These are phyloP conservation scores for Alternaria panax DNA, from an alignment of 2,329 filamentous ascomycete genomes.

Conservation along the genomic window DNA sequence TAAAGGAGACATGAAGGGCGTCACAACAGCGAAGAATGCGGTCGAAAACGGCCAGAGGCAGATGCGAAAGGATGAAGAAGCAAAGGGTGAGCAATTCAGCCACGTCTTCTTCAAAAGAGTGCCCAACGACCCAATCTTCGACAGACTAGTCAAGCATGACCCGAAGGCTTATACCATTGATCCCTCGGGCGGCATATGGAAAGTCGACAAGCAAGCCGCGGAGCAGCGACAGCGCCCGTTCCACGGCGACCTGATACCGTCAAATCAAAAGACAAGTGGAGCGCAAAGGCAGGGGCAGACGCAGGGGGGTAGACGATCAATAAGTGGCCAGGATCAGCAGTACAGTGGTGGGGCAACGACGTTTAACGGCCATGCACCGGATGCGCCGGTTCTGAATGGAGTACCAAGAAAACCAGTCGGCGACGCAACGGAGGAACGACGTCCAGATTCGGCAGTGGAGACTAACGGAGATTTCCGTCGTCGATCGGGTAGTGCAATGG, in stretches of 20 bases:
- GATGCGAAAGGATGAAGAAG: conserved; percentile 51
- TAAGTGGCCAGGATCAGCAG: not conserved
- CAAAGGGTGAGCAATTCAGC: conserved; percentile 48
- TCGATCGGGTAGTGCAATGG: not conserved
- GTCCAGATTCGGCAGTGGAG: not conserved
- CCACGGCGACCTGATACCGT: conserved; percentile 39
- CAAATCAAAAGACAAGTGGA: conserved; percentile 21
- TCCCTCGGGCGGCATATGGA: conserved; percentile 42
- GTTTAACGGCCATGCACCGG: conserved; percentile 1
- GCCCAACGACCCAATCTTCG: conserved; percentile 35
- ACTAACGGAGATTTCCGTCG: not conserved
- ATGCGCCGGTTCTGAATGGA: not conserved
- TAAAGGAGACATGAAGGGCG: conserved; percentile 53
- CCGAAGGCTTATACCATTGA: conserved; percentile 34
- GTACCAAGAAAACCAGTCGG: not conserved
- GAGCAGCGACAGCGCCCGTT: conserved; percentile 35
- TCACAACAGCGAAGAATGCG: conserved; percentile 39
- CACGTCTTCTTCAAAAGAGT: conserved; percentile 52
- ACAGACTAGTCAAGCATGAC: conserved; percentile 29
- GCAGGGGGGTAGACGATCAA: not conserved
- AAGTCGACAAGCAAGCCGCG: conserved; percentile 36
- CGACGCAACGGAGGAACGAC: not conserved
- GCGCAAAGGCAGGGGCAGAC: not conserved
- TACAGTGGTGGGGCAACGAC: conserved; percentile 2
- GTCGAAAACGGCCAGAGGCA: conserved; percentile 51